Evolutionary conservation across 75 land plant genomes (phyloP), one percentile per base, ranked within the genome.

Genomic region (Picea sitchensis): DNA sequence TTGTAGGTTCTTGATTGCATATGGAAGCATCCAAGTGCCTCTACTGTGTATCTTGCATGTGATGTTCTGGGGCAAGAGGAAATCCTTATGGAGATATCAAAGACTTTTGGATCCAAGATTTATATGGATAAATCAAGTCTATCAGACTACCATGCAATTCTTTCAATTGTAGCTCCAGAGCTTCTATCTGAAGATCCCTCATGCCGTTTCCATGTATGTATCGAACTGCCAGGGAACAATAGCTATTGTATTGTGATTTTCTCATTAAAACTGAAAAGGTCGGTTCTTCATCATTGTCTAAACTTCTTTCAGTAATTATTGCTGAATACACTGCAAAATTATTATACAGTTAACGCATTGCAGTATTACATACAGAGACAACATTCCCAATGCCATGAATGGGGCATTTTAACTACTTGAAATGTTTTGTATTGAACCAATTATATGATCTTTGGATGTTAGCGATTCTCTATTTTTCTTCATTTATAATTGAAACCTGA

Each of bases 31-130:
- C 92, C 98, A n/a, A 76, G 80, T 79, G 92, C 91, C 23, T 82
- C 92, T 26, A 69, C 79, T 36, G 87, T 95, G 8, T 93, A 93
- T 83, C 84, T 95, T 32, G 91, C 92, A 23, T 93, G 98, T 62
- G 91, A 95, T 75, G 85, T 93, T 77, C 88, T 95, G 30, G 98
- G 98, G 61, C 98, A 91, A 77, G 98, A 95, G 83, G 83, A 90
- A 61, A 81, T 95, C 14, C 87, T 95, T 47, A 82, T 78, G 5
- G 69, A 82, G n/a, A 86, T 95, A 9, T 84, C 88, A 41, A 65
- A 76, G 75, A 86, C 88, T 56, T 95, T 95, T 87, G 91, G 95
- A 2, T 80, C 87, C 44, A 95, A 84, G 79, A 93, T 95, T 44
- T 93, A 64, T 81, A 83, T 91, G 78, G 93, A 93, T 79, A 88